Conservation (phyloP, 192 early-diverging fungal species). For the Linnemannia elongata region DNA sequence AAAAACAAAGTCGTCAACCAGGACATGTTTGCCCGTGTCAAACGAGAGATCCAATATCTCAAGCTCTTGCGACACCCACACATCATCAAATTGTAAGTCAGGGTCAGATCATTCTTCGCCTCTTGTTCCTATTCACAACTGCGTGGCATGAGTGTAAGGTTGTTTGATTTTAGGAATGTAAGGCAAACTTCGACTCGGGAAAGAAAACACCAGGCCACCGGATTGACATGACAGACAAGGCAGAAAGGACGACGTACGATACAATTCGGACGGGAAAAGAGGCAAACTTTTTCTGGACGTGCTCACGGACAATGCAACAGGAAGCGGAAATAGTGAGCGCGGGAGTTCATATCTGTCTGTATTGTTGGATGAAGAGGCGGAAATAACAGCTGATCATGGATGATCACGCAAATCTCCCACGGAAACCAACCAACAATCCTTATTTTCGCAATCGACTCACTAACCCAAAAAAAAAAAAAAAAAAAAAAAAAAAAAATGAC, state of each 20-base stretch:
- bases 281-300: neutral
- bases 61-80: slow-evolving; percentile 96
- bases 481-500: neutral
- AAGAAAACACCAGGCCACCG: neutral
- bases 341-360: neutral
- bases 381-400: slow-evolving; percentile 35
- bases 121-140: neutral
- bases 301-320: slow-evolving; percentile 2
- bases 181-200: neutral
- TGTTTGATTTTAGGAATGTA: neutral
- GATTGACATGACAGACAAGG: neutral
- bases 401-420: slow-evolving; percentile 15
- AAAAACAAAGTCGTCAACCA: slow-evolving; percentile 91
- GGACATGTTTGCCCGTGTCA: slow-evolving; percentile 96
- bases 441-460: neutral
- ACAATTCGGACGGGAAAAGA: neutral
- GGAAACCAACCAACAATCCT: neutral
- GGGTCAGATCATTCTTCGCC: neutral
- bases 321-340: slow-evolving; percentile 2
- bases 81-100: slow-evolving; percentile 94
- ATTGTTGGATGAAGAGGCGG: neutral
- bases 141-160: neutral
- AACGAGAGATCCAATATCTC: slow-evolving; percentile 97
- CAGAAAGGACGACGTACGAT: neutral
- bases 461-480: slow-evolving; percentile 1